Evolutionary conservation across 1,284 basidiomycete genomes (phyloP).

Genomic region (Irpex lacteus): DNA sequence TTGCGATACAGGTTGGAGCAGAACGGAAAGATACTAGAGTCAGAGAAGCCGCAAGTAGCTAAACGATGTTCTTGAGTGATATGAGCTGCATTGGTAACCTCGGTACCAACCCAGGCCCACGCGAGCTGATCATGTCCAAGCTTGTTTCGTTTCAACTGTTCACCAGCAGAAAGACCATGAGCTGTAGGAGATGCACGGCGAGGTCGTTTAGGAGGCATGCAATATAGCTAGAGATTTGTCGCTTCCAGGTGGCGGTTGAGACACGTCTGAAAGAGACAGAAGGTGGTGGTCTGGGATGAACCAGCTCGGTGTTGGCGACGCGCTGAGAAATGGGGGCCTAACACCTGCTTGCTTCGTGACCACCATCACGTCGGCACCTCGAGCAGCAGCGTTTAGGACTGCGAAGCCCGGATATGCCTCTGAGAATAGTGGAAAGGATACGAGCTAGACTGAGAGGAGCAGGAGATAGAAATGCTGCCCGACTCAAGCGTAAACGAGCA

Average conservation of each 20-base stretch:
- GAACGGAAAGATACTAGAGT: constrained; percentile 42
- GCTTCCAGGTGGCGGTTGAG: neutral
- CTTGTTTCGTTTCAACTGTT: constrained; percentile 57
- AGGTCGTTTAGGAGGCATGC: constrained; percentile 66
- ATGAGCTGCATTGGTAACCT: constrained; percentile 48
- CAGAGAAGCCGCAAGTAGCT: constrained; percentile 64
- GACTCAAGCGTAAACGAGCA: constrained; percentile 39
- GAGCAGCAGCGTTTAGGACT: neutral
- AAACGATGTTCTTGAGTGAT: constrained; percentile 66
- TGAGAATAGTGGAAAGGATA: constrained; percentile 3
- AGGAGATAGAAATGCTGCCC: constrained; percentile 31
- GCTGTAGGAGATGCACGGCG: constrained; percentile 46
- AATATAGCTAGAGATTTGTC: neutral
- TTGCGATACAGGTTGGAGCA: constrained; percentile 51
- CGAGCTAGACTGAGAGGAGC: constrained; percentile 9
- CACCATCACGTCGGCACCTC: neutral
- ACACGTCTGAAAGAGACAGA: neutral
- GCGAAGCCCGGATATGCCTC: constrained; percentile 1
- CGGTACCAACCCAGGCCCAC: constrained; percentile 79
- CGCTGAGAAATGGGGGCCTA: neutral
- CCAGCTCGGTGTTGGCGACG: neutral
- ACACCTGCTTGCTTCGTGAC: neutral
- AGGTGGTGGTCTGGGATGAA: neutral
- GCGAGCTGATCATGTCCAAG: constrained; percentile 45
- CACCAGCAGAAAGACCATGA: constrained; percentile 54